Base-by-base conservation (phyloP, 768 basidiomycete genomes). In the Phylloporus sp. region DNA sequence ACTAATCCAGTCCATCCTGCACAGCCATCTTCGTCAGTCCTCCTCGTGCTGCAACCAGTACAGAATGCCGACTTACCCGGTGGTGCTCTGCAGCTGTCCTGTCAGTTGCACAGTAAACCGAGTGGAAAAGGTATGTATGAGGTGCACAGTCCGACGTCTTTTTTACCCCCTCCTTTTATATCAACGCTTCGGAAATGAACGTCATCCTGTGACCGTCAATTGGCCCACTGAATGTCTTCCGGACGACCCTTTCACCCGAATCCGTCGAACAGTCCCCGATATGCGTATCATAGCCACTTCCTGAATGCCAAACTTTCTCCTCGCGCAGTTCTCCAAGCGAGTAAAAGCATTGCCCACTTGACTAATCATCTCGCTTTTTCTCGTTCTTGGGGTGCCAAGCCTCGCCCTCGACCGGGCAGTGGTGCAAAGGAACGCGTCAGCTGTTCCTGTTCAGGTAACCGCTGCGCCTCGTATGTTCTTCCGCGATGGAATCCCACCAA, bases 1-100 rank as follows among this genome's bases (percentile, higher is more conserved):
- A 66, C 65, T 68, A 68, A 66, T 53, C 62, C 58, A 53, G 11
- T 62, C 54, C 64, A 68, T 66, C 20, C 49, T 56, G 42, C 56
- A 60, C 60, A 53, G 60, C 61, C 60, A 52, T 52, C 3, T 5
- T 9, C 2, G 57, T 64, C 52, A 59, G 60, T 49, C 46, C 35
- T 24, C 51, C 51, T 55, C 54, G 49, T 61, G 53, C 44, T 23
- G 17, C 27, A 49, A 49, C 48, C 52, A 53, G 50, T 52, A 46
- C 49, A 52, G 20, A 26, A 36, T 48, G 47, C 43, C 52, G 42
- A 21, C 63, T 20, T 46, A 65, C 60, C 54, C 24, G 42, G 23
- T n/a, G n/a, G 46, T 43, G 43, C 28, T 27, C 35, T 35, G 40
- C 18, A 20, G 47, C 14, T 36, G 48, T 33, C 27, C 18, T 34